These are phyloP conservation scores for Wickerhamiella sorbophila DNA, from an alignment of 805 yeast species.

Conservation along the genomic window DNA sequence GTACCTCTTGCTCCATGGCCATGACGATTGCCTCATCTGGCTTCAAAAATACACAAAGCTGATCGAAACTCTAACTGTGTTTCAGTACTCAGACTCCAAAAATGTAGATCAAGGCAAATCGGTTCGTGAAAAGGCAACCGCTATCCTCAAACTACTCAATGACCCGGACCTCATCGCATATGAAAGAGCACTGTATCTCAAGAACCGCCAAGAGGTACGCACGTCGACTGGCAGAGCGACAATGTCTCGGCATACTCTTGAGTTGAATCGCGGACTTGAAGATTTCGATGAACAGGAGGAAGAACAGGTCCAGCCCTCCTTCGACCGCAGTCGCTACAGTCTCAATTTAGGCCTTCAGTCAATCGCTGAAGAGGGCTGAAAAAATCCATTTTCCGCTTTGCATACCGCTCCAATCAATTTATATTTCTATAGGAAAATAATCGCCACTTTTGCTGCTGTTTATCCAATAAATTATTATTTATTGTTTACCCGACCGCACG, in stretches of 20 bases:
- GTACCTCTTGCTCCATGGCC: slow-evolving; percentile 17
- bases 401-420: too few relatives aligned
- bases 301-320: neutral
- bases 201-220: slow-evolving; percentile 21
- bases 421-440: too few relatives aligned
- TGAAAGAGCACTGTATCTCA: slow-evolving; percentile 19
- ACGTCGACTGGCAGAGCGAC: slow-evolving; percentile 18
- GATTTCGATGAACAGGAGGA: neutral
- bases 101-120: slow-evolving; percentile 24
- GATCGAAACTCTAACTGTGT: slow-evolving; percentile 7
- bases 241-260: slow-evolving; percentile 17
- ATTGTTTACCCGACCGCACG: too few relatives aligned
- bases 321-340: neutral
- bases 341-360: neutral
- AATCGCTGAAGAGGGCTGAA: neutral
- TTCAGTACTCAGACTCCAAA: slow-evolving; percentile 12
- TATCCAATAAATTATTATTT: too few relatives aligned
- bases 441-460: too few relatives aligned
- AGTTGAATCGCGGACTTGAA: slow-evolving; percentile 9
- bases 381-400: too few relatives aligned
- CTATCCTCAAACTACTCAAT: slow-evolving; percentile 17
- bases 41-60: slow-evolving; percentile 6
- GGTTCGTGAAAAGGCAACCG: slow-evolving; percentile 21
- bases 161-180: slow-evolving; percentile 19
- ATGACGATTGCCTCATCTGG: slow-evolving; percentile 15